Evolutionary conservation across 768 basidiomycete species (phyloP).

Genomic region (Dendrothele bispora): DNA sequence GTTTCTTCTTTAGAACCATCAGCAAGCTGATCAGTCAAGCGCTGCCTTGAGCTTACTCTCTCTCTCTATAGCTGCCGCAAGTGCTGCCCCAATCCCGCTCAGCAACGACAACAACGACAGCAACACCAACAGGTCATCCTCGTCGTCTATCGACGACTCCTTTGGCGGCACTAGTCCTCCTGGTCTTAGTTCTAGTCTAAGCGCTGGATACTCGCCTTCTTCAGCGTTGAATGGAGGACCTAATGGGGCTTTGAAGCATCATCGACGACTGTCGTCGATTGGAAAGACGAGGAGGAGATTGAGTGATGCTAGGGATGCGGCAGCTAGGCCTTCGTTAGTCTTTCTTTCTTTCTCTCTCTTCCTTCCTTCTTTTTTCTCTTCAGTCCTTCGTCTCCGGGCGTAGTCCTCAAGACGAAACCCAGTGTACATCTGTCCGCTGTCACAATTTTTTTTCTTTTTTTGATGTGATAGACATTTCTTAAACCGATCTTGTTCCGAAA

Average conservation of each 20-base stretch:
- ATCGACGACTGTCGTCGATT: slow-evolving; percentile 70
- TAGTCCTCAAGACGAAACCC: too few species aligned
- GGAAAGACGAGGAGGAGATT: slow-evolving; percentile 69
- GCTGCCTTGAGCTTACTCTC: slow-evolving; percentile 54
- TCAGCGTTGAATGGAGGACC: slow-evolving; percentile 11
- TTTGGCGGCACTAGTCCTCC: neutral
- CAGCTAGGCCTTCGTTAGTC: slow-evolving; percentile 71
- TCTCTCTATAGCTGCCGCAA: slow-evolving; percentile 62
- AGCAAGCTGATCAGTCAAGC: neutral
- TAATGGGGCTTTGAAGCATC: slow-evolving; percentile 38
- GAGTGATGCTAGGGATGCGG: slow-evolving; percentile 81
- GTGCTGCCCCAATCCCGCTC: slow-evolving; percentile 47
- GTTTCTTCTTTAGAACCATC: neutral
- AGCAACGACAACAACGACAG: slow-evolving; percentile 11
- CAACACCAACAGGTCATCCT: slow-evolving; percentile 4
- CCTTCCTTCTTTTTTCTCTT: slow-evolving; percentile 7
- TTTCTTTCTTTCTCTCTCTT: slow-evolving; percentile 10
- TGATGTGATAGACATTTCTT: slow-evolving; percentile 10
- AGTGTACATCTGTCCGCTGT: too few species aligned
- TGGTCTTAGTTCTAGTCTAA: slow-evolving; percentile 3
- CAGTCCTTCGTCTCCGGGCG: too few species aligned
- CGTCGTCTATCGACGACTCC: neutral
- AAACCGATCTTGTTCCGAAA: slow-evolving; percentile 2
- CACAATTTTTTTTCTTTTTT: too few species aligned
- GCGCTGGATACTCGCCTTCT: slow-evolving; percentile 2